Evolutionary conservation across 805 yeast species (phyloP).

Genomic region (Saccharomycopsis selenospora): DNA sequence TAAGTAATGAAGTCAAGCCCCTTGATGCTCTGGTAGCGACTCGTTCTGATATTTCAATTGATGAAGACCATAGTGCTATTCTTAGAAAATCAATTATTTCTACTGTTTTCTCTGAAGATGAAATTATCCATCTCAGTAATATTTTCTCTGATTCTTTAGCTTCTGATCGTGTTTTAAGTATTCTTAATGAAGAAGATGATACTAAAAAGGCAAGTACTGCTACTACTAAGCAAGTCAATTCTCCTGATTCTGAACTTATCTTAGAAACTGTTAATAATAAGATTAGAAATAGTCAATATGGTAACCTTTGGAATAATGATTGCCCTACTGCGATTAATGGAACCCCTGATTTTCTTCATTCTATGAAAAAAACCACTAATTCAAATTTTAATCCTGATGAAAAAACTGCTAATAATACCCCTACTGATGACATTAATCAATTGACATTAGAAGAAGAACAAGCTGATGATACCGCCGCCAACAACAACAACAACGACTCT

Average conservation of each 20-base stretch:
- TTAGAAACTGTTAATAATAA: not conserved
- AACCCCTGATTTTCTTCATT: conserved; percentile 6
- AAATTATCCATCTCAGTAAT: conserved; percentile 12
- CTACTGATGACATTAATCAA: not conserved
- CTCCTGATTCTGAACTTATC: not conserved
- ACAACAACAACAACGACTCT: not conserved
- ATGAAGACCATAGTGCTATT: conserved; percentile 1
- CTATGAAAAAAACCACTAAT: not conserved
- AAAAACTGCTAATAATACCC: conserved; percentile 4
- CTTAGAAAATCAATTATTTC: conserved; percentile 16
- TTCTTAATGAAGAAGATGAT: conserved; percentile 1
- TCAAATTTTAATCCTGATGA: not conserved
- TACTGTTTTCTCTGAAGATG: conserved; percentile 17
- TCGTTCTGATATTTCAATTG: conserved; percentile 9
- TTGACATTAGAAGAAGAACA: not conserved
- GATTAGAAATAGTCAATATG: not conserved
- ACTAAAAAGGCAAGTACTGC: not conserved
- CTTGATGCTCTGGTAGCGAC: too few relatives aligned
- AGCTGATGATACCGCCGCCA: not conserved
- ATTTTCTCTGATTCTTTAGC: conserved; percentile 9
- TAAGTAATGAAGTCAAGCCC: too few relatives aligned
- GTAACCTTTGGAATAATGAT: conserved; percentile 10
- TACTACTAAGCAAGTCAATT: not conserved
- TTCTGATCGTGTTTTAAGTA: not conserved
- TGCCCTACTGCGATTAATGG: conserved; percentile 17